These are phyloP conservation scores for sorghum (Sorghum bicolor) DNA, from an alignment of 176 grass and related monocot genomes.

Conservation along the genomic window DNA sequence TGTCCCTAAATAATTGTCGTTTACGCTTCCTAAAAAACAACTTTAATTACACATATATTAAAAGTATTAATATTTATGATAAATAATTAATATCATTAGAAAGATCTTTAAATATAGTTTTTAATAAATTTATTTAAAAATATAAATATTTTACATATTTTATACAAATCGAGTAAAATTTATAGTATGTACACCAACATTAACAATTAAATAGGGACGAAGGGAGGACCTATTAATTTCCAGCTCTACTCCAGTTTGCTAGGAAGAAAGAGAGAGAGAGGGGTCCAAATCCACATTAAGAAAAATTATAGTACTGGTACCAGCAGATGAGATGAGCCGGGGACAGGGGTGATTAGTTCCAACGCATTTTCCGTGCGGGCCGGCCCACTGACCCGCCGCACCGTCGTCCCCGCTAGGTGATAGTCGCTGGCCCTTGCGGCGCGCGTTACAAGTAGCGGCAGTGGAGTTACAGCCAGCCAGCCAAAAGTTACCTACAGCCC, in stretches of 20 bases:
- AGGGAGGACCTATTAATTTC: too few species aligned
- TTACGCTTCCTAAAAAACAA: too few species aligned
- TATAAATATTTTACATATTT: too few species aligned
- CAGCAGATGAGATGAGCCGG: background rate
- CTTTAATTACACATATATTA: too few species aligned
- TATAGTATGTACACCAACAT: too few species aligned
- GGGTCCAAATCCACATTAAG: background rate
- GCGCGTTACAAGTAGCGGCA: conserved; percentile 15
- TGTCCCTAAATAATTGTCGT: too few species aligned
- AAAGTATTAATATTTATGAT: too few species aligned
- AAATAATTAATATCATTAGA: too few species aligned
- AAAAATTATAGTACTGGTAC: background rate
- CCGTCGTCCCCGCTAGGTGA: background rate
- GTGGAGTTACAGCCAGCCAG: conserved; percentile 2
- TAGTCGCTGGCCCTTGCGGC: background rate
- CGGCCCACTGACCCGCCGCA: background rate
- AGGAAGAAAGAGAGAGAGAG: background rate
- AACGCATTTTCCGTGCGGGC: conserved; percentile 20
- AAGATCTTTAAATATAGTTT: too few species aligned
- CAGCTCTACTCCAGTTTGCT: background rate
- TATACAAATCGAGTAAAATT: too few species aligned
- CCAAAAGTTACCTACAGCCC: conserved; percentile 15
- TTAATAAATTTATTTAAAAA: too few species aligned
- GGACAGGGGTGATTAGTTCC: conserved; percentile 7
- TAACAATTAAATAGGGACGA: too few species aligned